A percentile compares a stretch with the other conserved stretches of the same genome.
Evolutionary conservation across 306 rosid genomes (phyloP).

Genomic region (Astragalus glycyphyllos): DNA sequence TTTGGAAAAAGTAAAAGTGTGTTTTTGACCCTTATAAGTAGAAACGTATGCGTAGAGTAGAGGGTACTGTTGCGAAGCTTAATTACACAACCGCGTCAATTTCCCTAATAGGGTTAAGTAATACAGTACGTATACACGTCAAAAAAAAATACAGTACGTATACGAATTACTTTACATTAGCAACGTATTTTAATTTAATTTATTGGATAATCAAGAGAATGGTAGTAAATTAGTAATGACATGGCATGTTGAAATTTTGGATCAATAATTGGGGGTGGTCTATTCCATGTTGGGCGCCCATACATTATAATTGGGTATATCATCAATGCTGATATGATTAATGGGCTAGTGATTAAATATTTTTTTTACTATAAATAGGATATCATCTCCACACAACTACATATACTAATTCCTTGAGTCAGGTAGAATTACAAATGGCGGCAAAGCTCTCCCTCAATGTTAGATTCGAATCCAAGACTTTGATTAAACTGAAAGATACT

Average conservation of each 20-base stretch:
- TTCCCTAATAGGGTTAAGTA: conserved; percentile 9
- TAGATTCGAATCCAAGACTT: too few species aligned
- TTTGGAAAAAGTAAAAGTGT: background rate
- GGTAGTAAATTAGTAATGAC: background rate
- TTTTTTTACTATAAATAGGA: too few species aligned
- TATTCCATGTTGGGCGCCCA: conserved; percentile 5
- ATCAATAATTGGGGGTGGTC: conserved; percentile 17
- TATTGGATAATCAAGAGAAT: too few species aligned
- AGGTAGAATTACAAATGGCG: too few species aligned
- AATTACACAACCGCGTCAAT: conserved; percentile 40
- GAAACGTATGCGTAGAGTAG: background rate
- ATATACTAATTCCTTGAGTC: too few species aligned
- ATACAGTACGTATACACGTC: background rate
- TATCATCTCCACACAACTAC: too few species aligned
- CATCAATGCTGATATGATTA: conserved; percentile 24
- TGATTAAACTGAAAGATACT: too few species aligned
- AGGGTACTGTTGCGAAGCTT: background rate
- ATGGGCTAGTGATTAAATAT: background rate
- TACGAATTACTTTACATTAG: too few species aligned
- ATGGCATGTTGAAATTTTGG: conserved; percentile 35
- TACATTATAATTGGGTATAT: conserved; percentile 27
- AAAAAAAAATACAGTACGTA: background rate
- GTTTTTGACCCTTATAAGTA: background rate
- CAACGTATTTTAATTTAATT: too few species aligned
- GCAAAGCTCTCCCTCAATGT: too few species aligned